Conservation (phyloP, 371 early-diverging fungal species). For the Thermomucor indicae-seudaticae region DNA sequence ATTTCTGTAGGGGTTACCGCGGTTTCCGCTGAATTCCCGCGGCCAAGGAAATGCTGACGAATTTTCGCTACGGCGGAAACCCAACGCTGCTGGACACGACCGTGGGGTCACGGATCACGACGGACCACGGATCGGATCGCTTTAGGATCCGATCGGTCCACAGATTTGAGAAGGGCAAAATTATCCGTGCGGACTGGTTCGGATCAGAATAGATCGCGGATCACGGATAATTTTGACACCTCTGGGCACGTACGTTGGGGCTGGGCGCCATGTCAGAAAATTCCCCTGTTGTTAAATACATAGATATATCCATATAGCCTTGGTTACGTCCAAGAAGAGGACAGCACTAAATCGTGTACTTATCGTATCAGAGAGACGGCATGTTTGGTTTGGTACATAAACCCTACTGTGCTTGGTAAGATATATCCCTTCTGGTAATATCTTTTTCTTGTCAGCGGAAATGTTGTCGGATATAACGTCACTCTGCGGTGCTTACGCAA, state of each 20-base stretch:
- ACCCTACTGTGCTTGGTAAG: not conserved
- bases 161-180: too few relatives aligned
- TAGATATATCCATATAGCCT: constrained; percentile 15
- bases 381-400: constrained; percentile 29
- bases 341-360: constrained; percentile 29
- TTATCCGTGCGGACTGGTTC: too few relatives aligned
- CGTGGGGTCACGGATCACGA: too few relatives aligned
- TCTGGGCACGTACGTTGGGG: constrained; percentile 28
- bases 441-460: constrained; percentile 21
- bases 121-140: too few relatives aligned
- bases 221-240: too few relatives aligned
- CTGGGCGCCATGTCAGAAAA: not conserved
- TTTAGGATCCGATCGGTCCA: too few relatives aligned
- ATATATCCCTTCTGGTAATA: not conserved
- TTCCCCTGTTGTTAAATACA: not conserved
- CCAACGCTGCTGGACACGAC: too few relatives aligned
- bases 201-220: too few relatives aligned
- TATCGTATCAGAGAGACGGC: constrained; percentile 39
- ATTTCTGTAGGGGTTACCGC: too few relatives aligned
- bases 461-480: constrained; percentile 39
- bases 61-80: too few relatives aligned
- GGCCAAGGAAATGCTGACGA: too few relatives aligned
- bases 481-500: constrained; percentile 36
- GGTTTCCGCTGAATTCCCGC: too few relatives aligned
- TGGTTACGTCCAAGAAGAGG: constrained; percentile 35